Evolutionary conservation across 2,329 filamentous ascomycete species (phyloP), one percentile per base, ranked within the genome.

Genomic region (Botrytis sinoallii): DNA sequence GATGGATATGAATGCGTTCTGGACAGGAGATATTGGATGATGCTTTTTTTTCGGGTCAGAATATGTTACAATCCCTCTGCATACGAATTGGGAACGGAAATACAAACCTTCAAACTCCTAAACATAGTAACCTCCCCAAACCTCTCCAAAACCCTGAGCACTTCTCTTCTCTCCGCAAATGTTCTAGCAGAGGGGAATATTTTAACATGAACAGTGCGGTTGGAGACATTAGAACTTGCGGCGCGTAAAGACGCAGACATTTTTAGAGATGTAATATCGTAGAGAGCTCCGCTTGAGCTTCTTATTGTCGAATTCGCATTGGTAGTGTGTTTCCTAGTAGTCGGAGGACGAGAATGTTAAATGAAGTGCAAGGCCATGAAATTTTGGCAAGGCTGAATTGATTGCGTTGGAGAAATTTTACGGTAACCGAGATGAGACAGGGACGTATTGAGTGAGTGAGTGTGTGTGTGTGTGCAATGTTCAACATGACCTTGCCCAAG

Each of bases 61-160:
- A 72, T 32, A 38, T 52, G 12, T 22, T 25, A 38, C 4, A 32
- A 48, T 44, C 14, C 20, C 9, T 29, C 69, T 42, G 18, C 35
- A 7, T 4, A 14, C 18, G 6, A 59, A 22, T 9, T 32, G 18
- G 7, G 14, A 52, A 18, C 35, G 22, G 10, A 29, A 10, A 59
- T 35, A 75, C 63, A 40, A 76, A 81, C 80, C 74, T 81, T 81
- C 38, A 79, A 74, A 52, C 78, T 79, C 38, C 76, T 76, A 72
- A 82, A 81, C 76, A 81, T 77, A 25, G 69, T 76, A 6, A 82
- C 79, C 66, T 81, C 77, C 3, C 81, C 81, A 74, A 79, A 81
- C 52, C 78, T 75, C 70, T 81, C 78, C 32, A 81, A 73, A 6
- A 81, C 79, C 40, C 79, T 78, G 7, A 82, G 75, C 38, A 82